Evolutionary conservation across 352 stramenopile genomes (phyloP).

Genomic region (Globisporangium ultimum): DNA sequence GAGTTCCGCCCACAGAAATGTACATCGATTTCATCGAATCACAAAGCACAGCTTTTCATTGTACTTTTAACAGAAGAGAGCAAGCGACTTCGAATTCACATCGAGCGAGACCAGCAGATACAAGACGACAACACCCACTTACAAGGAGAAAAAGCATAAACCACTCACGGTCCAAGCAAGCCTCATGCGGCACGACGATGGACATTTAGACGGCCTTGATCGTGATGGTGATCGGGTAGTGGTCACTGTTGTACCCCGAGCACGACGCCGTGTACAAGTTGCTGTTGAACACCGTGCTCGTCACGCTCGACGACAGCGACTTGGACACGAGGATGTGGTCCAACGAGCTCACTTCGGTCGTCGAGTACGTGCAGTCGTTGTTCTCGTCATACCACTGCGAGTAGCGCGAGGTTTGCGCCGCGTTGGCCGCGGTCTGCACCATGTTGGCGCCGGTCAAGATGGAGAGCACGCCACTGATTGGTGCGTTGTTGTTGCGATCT

Average conservation of each 20-base stretch:
- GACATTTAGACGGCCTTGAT: conserved; percentile 12
- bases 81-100: too few relatives aligned
- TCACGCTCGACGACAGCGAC: conserved; percentile 19
- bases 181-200: not conserved
- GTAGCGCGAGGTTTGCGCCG: conserved; percentile 40
- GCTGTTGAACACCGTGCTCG: conserved; percentile 20
- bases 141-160: not conserved
- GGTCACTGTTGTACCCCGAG: conserved; percentile 27
- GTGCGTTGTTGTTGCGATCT: conserved; percentile 59
- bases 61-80: too few relatives aligned
- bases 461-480: conserved; percentile 47
- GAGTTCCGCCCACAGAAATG: too few relatives aligned
- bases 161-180: not conserved
- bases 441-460: conserved; percentile 45
- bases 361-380: conserved; percentile 51
- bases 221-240: conserved; percentile 31
- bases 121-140: too few relatives aligned
- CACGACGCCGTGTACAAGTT: conserved; percentile 23
- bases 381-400: conserved; percentile 62
- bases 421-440: conserved; percentile 38
- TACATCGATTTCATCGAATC: too few relatives aligned
- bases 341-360: conserved; percentile 33
- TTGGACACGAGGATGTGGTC: conserved; percentile 36
- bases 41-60: too few relatives aligned
- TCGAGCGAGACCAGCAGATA: too few relatives aligned